Evolutionary conservation across 257 asterid species (phyloP), one percentile per base, ranked within the genome.

Genomic region (Solanum megistacrolobum): DNA sequence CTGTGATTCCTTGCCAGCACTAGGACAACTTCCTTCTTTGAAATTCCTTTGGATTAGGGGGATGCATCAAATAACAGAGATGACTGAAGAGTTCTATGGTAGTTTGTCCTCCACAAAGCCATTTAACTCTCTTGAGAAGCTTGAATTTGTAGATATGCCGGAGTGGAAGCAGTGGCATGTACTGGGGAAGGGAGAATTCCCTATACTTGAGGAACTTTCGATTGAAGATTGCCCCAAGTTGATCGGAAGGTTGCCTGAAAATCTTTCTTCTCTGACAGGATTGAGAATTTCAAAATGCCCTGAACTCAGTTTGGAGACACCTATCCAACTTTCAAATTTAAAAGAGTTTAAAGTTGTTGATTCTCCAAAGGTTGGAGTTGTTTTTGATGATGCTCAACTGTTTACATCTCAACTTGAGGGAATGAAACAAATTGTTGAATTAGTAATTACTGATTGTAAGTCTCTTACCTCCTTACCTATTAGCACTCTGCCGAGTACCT

Each of bases 181-280:
- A 4, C 75, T 68, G 0, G 73, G 35, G 1, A 74, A 85, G 3
- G 90, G 62, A 58, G 86, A 52, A 13, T 88, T 88, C n/a, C n/a
- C n/a, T n/a, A n/a, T n/a, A n/a, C n/a, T n/a, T n/a, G n/a, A n/a
- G n/a, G n/a, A n/a, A n/a, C n/a, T n/a, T n/a, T n/a, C n/a, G n/a
- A n/a, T n/a, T n/a, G n/a, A n/a, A n/a, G n/a, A n/a, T n/a, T n/a
- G 84, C 73, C 87, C 88, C 5, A 21, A 78, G 58, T 48, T 86
- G 76, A 48, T 41, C 10, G 86, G 52, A 4, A 72, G 65, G 25
- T 21, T 85, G 3, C 88, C 90, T 4, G 58, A 46, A 10, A 32
- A 85, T 12, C 88, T 88, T 60, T 48, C 31, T 7, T 88, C 46
- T 21, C 9, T 88, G 71, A 84, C 4, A 41, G 5, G 4, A 31